Conservation (phyloP, 164 flowering plant species). For the Kalanchoe fedtschenkoi region DNA sequence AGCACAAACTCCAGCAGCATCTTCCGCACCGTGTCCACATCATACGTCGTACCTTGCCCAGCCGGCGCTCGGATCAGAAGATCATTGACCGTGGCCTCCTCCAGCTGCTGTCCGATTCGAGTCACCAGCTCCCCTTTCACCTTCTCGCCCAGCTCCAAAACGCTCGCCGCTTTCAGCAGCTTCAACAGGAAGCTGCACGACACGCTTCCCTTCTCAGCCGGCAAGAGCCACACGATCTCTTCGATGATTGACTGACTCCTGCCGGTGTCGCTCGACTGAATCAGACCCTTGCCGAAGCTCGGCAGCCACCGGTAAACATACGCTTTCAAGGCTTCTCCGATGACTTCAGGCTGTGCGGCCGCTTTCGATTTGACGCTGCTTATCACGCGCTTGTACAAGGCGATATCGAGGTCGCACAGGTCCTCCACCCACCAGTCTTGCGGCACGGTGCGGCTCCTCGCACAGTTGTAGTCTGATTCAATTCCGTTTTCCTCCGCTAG, state of each 20-base stretch:
- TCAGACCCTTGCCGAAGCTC: constrained; percentile 44
- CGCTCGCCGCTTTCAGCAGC: constrained; percentile 58
- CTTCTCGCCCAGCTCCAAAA: constrained; percentile 42
- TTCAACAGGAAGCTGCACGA: constrained; percentile 70
- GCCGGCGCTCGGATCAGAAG: constrained; percentile 48
- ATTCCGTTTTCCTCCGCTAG: constrained; percentile 55
- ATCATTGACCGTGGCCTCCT: constrained; percentile 71
- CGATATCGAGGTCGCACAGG: constrained; percentile 75
- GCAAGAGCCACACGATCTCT: constrained; percentile 59
- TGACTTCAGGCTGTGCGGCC: constrained; percentile 31
- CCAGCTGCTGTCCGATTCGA: constrained; percentile 70
- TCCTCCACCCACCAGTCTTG: constrained; percentile 99
- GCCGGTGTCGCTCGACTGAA: constrained; percentile 27
- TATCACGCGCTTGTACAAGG: constrained; percentile 54
- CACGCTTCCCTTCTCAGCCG: constrained; percentile 55
- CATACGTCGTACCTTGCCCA: constrained; percentile 41
- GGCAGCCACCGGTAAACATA: constrained; percentile 61
- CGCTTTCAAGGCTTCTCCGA: constrained; percentile 83
- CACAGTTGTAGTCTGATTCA: constrained; percentile 46
- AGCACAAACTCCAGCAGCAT: constrained; percentile 58
- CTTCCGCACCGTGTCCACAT: constrained; percentile 48
- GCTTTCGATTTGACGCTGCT: constrained; percentile 43
- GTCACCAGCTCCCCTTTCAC: constrained; percentile 43
- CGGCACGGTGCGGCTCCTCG: constrained; percentile 49
- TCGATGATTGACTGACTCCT: constrained; percentile 42